phyloP scores from a whole-genome alignment of 2,329 filamentous ascomycete species.

The Botryotinia calthae region DNA sequence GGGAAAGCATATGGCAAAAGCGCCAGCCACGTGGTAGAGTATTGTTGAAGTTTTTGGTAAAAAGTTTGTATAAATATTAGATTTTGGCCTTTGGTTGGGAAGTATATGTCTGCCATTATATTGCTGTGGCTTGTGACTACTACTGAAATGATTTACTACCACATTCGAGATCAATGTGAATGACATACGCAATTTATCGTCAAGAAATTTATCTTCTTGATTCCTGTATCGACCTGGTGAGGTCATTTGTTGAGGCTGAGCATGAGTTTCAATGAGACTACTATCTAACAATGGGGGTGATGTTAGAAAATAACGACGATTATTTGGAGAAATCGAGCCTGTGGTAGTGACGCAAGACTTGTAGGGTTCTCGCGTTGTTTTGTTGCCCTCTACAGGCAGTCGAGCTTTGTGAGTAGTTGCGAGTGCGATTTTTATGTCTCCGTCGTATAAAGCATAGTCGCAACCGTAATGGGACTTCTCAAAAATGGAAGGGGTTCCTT shows the following conservation, averaged over 20 bases:
- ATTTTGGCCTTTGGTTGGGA: neutral
- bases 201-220: neutral
- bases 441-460: neutral
- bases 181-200: too few species aligned
- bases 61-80: neutral
- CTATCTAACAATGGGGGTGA: neutral
- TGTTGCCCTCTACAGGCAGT: neutral
- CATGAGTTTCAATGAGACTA: neutral
- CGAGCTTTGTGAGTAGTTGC: too few species aligned
- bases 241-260: neutral
- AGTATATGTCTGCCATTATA: too few species aligned
- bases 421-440: neutral
- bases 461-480: neutral
- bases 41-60: neutral
- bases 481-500: neutral
- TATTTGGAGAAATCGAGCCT: neutral
- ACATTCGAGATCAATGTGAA: neutral
- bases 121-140: neutral
- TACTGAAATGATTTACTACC: too few species aligned
- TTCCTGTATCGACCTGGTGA: too few species aligned
- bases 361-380: neutral
- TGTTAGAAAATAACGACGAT: neutral
- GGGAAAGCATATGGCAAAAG: slow-evolving; percentile 19
- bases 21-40: neutral
- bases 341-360: neutral